Conservation (phyloP, 805 yeast species). For the Wickerhamiella sorbophila region DNA sequence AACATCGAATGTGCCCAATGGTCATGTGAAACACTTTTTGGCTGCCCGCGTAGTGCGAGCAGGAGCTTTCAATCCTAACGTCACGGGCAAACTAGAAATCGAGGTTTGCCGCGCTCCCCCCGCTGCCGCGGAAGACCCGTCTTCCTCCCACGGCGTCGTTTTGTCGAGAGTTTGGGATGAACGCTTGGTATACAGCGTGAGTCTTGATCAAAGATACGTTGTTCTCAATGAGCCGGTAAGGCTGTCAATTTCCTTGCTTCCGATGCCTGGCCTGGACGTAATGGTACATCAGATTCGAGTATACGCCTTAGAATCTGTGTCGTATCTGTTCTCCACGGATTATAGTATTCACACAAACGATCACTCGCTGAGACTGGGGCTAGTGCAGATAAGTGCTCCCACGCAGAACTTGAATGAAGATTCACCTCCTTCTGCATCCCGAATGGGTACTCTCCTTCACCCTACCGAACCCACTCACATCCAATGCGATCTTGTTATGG, state of each 20-base stretch:
- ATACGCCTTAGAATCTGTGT: slow-evolving; percentile 15
- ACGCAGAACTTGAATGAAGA: background rate
- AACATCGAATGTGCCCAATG: slow-evolving; percentile 54
- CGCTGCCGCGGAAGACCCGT: slow-evolving; percentile 57
- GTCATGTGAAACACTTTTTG: slow-evolving; percentile 47
- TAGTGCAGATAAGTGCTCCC: slow-evolving; percentile 14
- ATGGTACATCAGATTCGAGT: slow-evolving; percentile 43
- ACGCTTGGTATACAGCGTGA: slow-evolving; percentile 60
- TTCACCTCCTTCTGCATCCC: background rate
- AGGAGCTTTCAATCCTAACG: slow-evolving; percentile 64
- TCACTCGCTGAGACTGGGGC: slow-evolving; percentile 14
- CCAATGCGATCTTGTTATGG: slow-evolving; percentile 9
- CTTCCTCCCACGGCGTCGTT: slow-evolving; percentile 56
- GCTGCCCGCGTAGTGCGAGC: slow-evolving; percentile 48
- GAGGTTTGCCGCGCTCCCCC: slow-evolving; percentile 56
- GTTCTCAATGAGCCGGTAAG: slow-evolving; percentile 66
- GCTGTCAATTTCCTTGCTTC: slow-evolving; percentile 54
- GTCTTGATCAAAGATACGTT: slow-evolving; percentile 62
- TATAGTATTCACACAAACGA: slow-evolving; percentile 16
- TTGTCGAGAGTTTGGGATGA: slow-evolving; percentile 79
- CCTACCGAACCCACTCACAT: slow-evolving; percentile 15
- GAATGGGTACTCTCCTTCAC: slow-evolving; percentile 11
- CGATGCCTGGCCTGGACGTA: slow-evolving; percentile 47
- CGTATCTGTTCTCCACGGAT: slow-evolving; percentile 19
- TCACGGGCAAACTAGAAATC: slow-evolving; percentile 45